Percentiles rank a stretch among this genome's conserved stretches.
Evolutionary conservation across 306 rosid genomes (phyloP).

Genomic region (Rosa rugosa): DNA sequence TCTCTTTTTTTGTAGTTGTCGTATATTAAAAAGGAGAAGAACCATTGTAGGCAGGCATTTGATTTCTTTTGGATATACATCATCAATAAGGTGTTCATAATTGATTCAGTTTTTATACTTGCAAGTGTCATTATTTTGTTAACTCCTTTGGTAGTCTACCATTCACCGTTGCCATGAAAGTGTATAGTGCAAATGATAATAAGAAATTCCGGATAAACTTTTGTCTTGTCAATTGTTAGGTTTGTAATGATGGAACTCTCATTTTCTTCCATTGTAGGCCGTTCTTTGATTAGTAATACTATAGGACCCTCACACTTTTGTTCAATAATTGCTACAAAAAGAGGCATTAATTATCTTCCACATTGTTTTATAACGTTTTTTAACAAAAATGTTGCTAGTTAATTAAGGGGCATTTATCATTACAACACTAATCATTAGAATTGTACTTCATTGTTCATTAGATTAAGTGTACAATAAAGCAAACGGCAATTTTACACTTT

Average conservation of each 20-base stretch:
- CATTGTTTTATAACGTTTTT: not conserved
- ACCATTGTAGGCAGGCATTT: too few relatives aligned
- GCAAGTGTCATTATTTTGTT: too few relatives aligned
- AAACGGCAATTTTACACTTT: too few relatives aligned
- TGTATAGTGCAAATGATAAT: not conserved
- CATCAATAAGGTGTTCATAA: too few relatives aligned
- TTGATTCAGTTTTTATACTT: too few relatives aligned
- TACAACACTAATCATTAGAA: not conserved
- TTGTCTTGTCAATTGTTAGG: conserved; percentile 15
- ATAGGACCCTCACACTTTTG: conserved; percentile 32
- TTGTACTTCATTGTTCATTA: not conserved
- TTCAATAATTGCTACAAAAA: conserved; percentile 38
- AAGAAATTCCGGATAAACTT: conserved; percentile 30
- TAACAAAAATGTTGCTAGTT: not conserved
- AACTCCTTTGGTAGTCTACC: too few relatives aligned
- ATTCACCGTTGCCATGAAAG: not conserved
- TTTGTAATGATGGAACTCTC: conserved; percentile 41
- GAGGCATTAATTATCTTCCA: conserved; percentile 24
- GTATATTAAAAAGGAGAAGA: too few relatives aligned
- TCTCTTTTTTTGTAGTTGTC: too few relatives aligned
- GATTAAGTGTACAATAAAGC: not conserved
- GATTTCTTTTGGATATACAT: too few relatives aligned
- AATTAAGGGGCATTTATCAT: not conserved
- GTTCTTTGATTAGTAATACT: not conserved
- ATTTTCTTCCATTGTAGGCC: conserved; percentile 32